These are phyloP conservation scores for Cercospora sojina DNA, from an alignment of 2,329 filamentous ascomycete genomes.

Conservation along the genomic window DNA sequence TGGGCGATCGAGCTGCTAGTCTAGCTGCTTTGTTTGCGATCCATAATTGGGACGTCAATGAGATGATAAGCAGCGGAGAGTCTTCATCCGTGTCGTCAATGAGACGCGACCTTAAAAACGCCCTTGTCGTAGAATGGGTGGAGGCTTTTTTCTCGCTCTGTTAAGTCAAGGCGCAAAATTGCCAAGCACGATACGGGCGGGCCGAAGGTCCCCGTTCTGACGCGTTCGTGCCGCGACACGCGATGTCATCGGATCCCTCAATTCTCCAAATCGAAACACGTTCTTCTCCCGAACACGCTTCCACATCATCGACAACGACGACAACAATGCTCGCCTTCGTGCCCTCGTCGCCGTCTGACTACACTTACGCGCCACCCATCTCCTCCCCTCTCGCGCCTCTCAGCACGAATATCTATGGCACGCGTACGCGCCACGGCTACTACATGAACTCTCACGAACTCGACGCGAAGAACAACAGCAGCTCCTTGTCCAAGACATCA, in stretches of 20 bases:
- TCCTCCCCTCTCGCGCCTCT: constrained; percentile 49
- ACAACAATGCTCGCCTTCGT: constrained; percentile 23
- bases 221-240: constrained; percentile 6
- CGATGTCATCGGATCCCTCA: background rate
- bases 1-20: background rate
- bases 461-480: constrained; percentile 15
- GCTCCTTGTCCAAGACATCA: constrained; percentile 1
- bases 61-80: background rate
- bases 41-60: background rate
- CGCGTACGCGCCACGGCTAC: constrained; percentile 15
- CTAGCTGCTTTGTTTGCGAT: background rate
- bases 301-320: background rate
- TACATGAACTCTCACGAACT: constrained; percentile 15
- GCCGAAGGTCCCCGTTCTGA: background rate
- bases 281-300: background rate
- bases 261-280: background rate
- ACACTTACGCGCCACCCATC: constrained; percentile 32
- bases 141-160: background rate
- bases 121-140: background rate
- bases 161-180: background rate
- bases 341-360: constrained; percentile 23
- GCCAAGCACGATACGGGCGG: background rate
- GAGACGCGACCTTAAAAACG: background rate
- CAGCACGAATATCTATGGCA: constrained; percentile 41
- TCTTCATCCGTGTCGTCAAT: no score